Conservation (phyloP, 106 monocot genomes). For the Narthecium ossifragum region DNA sequence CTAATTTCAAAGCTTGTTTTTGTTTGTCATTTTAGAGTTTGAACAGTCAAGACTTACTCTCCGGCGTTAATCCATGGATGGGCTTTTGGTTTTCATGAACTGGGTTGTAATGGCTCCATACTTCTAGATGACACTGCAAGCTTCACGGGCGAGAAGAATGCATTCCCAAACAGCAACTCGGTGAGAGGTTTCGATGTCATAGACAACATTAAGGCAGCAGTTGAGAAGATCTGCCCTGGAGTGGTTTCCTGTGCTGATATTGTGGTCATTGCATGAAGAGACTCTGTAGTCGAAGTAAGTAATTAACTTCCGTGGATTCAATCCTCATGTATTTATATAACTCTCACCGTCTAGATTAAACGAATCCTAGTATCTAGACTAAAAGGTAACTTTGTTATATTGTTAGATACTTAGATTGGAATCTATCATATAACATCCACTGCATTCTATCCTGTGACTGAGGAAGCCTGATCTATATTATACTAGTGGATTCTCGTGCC, state of each 20-base stretch:
- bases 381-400: no score
- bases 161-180: slow-evolving; percentile 14
- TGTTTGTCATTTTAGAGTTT: background rate
- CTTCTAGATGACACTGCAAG: slow-evolving; percentile 18
- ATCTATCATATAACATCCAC: no score
- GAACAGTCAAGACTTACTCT: no score
- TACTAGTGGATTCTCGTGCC: no score
- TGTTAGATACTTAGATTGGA: no score
- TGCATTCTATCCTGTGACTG: no score
- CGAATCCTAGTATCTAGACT: no score
- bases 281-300: background rate
- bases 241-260: slow-evolving; percentile 24
- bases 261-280: slow-evolving; percentile 11
- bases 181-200: slow-evolving; percentile 18
- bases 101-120: slow-evolving; percentile 25
- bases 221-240: slow-evolving; percentile 7
- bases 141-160: slow-evolving; percentile 21
- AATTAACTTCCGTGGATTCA: background rate
- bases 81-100: background rate
- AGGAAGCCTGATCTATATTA: no score
- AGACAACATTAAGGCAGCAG: slow-evolving; percentile 14
- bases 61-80: background rate
- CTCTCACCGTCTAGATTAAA: no score
- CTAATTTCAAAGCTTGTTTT: background rate
- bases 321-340: no score